Evolutionary conservation across 768 basidiomycete genomes (phyloP), one percentile per base, ranked within the genome.

Genomic region (Hirschioporus abietinus): DNA sequence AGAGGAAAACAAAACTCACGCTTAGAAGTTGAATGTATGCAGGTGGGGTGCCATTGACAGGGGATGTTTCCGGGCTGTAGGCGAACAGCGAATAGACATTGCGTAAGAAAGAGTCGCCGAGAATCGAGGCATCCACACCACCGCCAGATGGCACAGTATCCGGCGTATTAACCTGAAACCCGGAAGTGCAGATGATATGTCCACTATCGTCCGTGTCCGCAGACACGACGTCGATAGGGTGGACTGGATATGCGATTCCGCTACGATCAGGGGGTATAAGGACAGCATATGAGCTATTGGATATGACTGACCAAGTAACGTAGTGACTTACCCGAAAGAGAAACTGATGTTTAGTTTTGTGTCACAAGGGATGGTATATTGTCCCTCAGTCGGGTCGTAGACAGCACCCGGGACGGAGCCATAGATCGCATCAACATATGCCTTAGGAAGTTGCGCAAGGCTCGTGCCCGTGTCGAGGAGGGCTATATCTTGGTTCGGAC

Each of bases 351-450:
- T 69, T 9, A 74, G 70, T 12, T 73, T 69, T 12, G 66, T 70
- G 58, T 73, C 68, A 68, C 77, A 78, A 4, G 76, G 76, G 1
- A 78, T 72, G n/a, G 64, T 64, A 74, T 76, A 78, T 15, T 71
- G 52, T 12, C 70, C 68, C 12, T 36, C 70, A 7, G 69, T 61
- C 17, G 65, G 24, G 66, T 74, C 69, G 60, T 71, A 74, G 35
- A 65, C 57, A 12, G 77, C 75, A 7, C 75, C 77, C 1, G 68
- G 64, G 60, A 79, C 73, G 24, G 64, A 65, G 25, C 69, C 61
- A 66, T 79, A 79, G 58, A 79, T 76, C 63, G 69, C 68, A 64
- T 75, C 71, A 0, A 75, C 74, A 35, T 72, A 72, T 1, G 69
- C 60, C 6, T 64, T 52, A 2, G 74, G 74, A n/a, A 75, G 65